Evolutionary conservation across 768 basidiomycete species (phyloP), one percentile per base, ranked within the genome.

Genomic region (Lactarius evosmus): DNA sequence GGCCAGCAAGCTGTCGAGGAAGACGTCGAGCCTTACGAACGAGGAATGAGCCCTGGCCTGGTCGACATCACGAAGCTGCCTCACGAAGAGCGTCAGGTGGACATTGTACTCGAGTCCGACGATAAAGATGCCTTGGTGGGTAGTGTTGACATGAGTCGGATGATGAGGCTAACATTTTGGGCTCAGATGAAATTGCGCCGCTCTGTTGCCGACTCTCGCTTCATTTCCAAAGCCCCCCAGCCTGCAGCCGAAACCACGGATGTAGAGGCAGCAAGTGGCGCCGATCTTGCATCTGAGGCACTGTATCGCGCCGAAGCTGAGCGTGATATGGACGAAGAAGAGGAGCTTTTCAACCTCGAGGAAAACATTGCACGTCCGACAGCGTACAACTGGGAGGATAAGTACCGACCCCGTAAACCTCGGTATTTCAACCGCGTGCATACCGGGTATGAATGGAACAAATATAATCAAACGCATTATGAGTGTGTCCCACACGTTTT

Each of bases 401-500:
- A 98, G 74, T 98, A 96, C 71, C 82, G 97, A 41, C 96, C 97
- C 33, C 83, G 97, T 38, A 99, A 98, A 75, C 97, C 97, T 51
- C 82, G 95, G 66, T 99, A 98, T 79, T 98, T 98, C 79, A 99
- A 99, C 73, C 88, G 97, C 62, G 97, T 98, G 29, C 95, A 98
- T 72, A 99, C 97, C 33, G 97, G 97, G 30, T 99, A 96, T 73
- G 97, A 99, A 74, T 99, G 97, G 97, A 98, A 96, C 80, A 98
- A 98, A 79, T 99, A 98, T 76, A 98, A 98, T 75, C 96, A 98
- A 75, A 98, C 97, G 4, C 97, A 98, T 77, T 99, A 98, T 75
- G 97, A 98, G 93, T 96, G 78, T 67, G 91, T 82, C 25, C 61
- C 50, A 19, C 46, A 44, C 61, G 40, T 62, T 55, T 55, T 53